These are phyloP conservation scores for Juncus effusus DNA, from an alignment of 176 grass and related monocot species.

Conservation along the genomic window DNA sequence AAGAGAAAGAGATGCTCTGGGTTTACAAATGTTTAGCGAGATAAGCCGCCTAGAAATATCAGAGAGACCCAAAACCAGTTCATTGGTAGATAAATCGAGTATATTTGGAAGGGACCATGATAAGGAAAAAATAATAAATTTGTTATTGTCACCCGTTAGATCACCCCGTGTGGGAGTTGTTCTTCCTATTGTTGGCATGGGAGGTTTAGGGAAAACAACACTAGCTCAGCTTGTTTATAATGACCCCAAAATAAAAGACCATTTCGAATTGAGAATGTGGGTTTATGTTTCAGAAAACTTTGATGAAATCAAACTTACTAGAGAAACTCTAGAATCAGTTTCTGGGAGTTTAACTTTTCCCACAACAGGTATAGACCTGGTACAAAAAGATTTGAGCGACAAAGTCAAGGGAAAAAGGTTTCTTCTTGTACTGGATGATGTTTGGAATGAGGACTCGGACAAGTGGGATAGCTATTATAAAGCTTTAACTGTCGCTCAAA, in stretches of 20 bases:
- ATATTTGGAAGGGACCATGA: conserved; percentile 71
- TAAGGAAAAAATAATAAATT: conserved; percentile 46
- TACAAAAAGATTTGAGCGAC: conserved; percentile 61
- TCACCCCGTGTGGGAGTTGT: conserved; percentile 13
- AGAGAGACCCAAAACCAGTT: conserved; percentile 52
- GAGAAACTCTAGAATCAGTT: conserved; percentile 63
- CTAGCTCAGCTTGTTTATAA: conserved; percentile 63
- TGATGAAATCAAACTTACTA: conserved; percentile 63
- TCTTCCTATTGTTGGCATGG: conserved; percentile 78
- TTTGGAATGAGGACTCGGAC: conserved; percentile 68
- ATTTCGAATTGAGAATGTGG: conserved; percentile 66
- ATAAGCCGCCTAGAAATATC: conserved; percentile 34
- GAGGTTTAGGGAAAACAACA: conserved; percentile 74
- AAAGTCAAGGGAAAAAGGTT: conserved; percentile 54
- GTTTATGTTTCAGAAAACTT: conserved; percentile 70
- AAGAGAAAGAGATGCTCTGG: conserved; percentile 48
- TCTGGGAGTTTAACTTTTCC: conserved; percentile 22
- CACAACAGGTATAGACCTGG: conserved; percentile 54
- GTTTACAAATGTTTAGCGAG: conserved; percentile 27
- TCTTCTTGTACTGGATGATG: conserved; percentile 80
- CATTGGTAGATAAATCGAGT: conserved; percentile 46
- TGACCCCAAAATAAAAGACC: conserved; percentile 51
- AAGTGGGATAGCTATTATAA: conserved; percentile 55
- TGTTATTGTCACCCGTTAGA: conserved; percentile 29
- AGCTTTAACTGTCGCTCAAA: conserved; percentile 35